A percentile compares a stretch with the other conserved stretches of the same genome.
phyloP scores from a whole-genome alignment of 73 alveolate species.

The Breviolum minutum region DNA sequence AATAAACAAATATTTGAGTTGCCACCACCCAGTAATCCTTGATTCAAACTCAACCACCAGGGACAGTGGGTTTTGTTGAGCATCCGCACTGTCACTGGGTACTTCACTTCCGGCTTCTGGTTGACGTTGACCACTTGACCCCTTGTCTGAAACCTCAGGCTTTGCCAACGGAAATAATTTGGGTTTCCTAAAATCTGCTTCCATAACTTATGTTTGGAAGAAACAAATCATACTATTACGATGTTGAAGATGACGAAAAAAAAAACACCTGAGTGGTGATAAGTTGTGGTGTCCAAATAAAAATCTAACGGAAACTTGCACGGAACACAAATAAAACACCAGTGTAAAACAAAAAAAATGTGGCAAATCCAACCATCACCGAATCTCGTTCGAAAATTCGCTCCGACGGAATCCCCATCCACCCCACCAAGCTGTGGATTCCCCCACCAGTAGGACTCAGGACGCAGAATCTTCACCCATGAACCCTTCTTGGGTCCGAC shows the following conservation, averaged over 20 bases:
- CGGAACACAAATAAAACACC: too few relatives aligned
- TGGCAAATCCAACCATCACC: too few relatives aligned
- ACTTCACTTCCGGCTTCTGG: slow-evolving; percentile 91
- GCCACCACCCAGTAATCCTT: too few relatives aligned
- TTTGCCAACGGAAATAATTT: not conserved
- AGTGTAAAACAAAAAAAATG: too few relatives aligned
- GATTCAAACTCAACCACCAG: too few relatives aligned
- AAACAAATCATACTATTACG: not conserved
- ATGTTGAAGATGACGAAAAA: not conserved
- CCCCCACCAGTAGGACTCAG: slow-evolving; percentile 84
- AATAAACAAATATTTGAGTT: too few relatives aligned
- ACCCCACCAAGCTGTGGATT: not conserved
- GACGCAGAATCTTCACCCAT: slow-evolving; percentile 90
- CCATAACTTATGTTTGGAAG: not conserved
- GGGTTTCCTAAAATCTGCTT: too few relatives aligned
- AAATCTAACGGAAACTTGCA: not conserved
- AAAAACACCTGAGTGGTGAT: not conserved
- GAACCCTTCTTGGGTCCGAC: slow-evolving; percentile 95
- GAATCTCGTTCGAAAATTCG: too few relatives aligned
- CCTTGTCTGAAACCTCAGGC: slow-evolving; percentile 74
- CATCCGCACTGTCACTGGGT: slow-evolving; percentile 43
- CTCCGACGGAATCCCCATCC: too few relatives aligned
- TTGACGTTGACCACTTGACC: slow-evolving; percentile 95
- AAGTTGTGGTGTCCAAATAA: too few relatives aligned
- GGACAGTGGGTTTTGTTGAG: too few relatives aligned